Evolutionary conservation across 2,329 filamentous ascomycete species (phyloP).

Genomic region (Diplodia sapinea): DNA sequence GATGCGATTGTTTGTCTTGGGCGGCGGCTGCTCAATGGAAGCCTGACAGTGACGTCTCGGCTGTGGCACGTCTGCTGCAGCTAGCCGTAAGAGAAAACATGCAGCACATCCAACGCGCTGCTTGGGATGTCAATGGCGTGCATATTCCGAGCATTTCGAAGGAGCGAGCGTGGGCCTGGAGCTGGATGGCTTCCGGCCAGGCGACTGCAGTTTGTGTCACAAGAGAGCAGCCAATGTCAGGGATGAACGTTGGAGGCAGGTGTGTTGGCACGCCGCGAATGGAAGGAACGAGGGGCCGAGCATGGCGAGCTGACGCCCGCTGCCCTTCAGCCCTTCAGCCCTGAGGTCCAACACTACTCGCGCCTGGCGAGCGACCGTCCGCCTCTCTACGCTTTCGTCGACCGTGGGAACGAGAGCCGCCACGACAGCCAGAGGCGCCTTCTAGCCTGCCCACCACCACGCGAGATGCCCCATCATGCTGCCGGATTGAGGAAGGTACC

Average conservation of each 20-base stretch:
- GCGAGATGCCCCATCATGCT: conserved; percentile 7
- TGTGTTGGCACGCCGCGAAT: conserved; percentile 28
- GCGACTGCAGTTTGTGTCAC: conserved; percentile 18
- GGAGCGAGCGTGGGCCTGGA: neutral
- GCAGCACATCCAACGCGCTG: conserved; percentile 15
- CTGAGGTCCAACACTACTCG: conserved; percentile 11
- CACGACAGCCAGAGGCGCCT: conserved; percentile 8
- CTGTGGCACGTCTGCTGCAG: conserved; percentile 99
- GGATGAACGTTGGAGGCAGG: conserved; percentile 24
- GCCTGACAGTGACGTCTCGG: conserved; percentile 58
- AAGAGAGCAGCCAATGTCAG: conserved; percentile 28
- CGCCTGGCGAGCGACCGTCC: conserved; percentile 1
- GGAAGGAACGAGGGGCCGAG: conserved; percentile 11
- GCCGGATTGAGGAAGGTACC: conserved; percentile 13
- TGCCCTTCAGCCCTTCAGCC: conserved; percentile 1
- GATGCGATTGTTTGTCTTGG: conserved; percentile 21
- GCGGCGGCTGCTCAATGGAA: conserved; percentile 17
- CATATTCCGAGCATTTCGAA: conserved; percentile 3
- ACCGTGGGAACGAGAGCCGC: conserved; percentile 6
- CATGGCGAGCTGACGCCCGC: conserved; percentile 19
- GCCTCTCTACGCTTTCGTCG: neutral
- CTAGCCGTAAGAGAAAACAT: conserved; percentile 69
- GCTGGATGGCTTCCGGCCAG: conserved; percentile 22
- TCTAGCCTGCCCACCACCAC: conserved; percentile 1
- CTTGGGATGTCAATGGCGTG: conserved; percentile 15